A percentile compares a stretch with the other conserved stretches of the same genome.
Conservation (phyloP, 805 yeast species). For the Lachancea dasiensis region DNA sequence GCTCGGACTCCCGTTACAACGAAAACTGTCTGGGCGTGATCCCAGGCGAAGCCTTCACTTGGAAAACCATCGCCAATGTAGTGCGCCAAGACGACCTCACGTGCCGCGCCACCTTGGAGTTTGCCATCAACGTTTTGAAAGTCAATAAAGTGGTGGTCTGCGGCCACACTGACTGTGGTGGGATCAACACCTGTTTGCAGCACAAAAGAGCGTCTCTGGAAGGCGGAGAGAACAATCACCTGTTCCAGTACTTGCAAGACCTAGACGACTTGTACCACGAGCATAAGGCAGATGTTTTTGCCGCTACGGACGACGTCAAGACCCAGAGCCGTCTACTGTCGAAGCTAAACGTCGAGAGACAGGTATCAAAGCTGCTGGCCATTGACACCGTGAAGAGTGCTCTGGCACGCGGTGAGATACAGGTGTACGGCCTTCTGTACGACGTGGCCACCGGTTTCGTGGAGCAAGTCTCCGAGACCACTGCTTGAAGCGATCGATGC, state of each 20-base stretch:
- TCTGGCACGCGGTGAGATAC: slow-evolving; percentile 52
- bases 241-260: slow-evolving; percentile 48
- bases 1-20: slow-evolving; percentile 87
- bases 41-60: slow-evolving; percentile 89
- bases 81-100: slow-evolving; percentile 63
- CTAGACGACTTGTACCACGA: slow-evolving; percentile 61
- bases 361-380: slow-evolving; percentile 58
- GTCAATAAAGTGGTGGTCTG: slow-evolving; percentile 79
- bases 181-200: slow-evolving; percentile 73
- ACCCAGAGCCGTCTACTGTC: slow-evolving; percentile 57
- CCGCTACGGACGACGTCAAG: slow-evolving; percentile 42
- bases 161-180: slow-evolving; percentile 96
- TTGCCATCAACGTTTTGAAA: slow-evolving; percentile 77
- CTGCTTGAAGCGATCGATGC: neutral
- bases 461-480: slow-evolving; percentile 27
- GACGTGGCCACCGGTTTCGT: slow-evolving; percentile 74
- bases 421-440: slow-evolving; percentile 79
- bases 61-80: slow-evolving; percentile 81
- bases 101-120: slow-evolving; percentile 74
- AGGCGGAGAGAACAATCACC: slow-evolving; percentile 46
- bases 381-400: slow-evolving; percentile 58
- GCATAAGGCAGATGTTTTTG: slow-evolving; percentile 44
- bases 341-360: slow-evolving; percentile 69
- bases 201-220: slow-evolving; percentile 39
- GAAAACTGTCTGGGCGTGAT: slow-evolving; percentile 69